Evolutionary conservation across 78 protist genomes (phyloP), one percentile per base, ranked within the genome.

Genomic region (Protostelium mycophagum): DNA sequence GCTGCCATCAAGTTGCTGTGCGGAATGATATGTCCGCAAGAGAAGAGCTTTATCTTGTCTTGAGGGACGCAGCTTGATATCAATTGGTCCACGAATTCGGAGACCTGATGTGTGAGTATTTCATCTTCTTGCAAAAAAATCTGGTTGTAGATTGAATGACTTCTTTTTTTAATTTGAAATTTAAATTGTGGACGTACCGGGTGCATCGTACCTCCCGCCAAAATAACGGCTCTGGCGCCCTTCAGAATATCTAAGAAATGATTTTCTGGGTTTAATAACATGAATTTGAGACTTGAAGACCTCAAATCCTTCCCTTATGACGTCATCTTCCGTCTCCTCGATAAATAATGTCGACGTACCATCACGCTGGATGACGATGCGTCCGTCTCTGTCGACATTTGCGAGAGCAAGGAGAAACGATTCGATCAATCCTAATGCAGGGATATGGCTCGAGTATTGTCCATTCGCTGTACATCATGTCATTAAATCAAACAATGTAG

Each of bases 171-270:
- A 38, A 34, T 36, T 9, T 87, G 38, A 83, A 10, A 36, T 51
- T 23, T 85, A 85, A 35, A 37, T 25, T 37, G 37, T 37, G 37
- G 86, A 37, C 16, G 36, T 25, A 88, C 90, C 25, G 97, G 97
- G 86, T 93, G 89, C 94, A 96, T 36, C n/a, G 97, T 96, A 38
- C 97, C 97, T 28, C 97, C 97, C 10, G 92, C 96, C 5, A 96
- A 38, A 0, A 96, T 1, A 23, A 91, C 84, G 0, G 95, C n/a
- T 35, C 87, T 87, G 29, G 97, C 90, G 34, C 85, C 84, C 1
- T 28, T 0, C 28, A 89, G 34, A 0, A 96, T 37, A 0, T 29
- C 36, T 16, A 9, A 1, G 63, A 96, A 96, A 86, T 91, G 90
- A 23, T 35, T 35, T 73, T 83, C 86, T 1, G 95, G 92, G 63